Evolutionary conservation across 1,139 yeast genomes (phyloP), one percentile per base, ranked within the genome.

Genomic region (Candida albicans): DNA sequence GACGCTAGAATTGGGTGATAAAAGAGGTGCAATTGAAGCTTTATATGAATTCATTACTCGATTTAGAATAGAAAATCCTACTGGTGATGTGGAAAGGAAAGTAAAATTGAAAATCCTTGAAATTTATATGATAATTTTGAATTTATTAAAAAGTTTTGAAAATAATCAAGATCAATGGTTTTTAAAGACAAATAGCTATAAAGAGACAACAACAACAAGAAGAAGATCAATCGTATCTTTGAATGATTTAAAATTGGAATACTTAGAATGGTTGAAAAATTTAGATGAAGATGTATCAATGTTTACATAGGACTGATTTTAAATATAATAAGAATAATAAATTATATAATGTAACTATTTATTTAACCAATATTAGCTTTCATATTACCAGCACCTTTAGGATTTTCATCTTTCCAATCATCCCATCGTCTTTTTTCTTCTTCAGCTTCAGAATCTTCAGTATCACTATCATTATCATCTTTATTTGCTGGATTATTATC

Each of bases 361-460:
- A 34, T 22, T 52, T 62, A 87, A 15, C 97, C 96, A 42, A 86
- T 70, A 59, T 90, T 91, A 4, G 65, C 70, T 59, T 82, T 82
- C 43, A 91, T 89, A 59, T 93, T 93, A 13, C 98, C 99, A 42
- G 90, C 81, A 4, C 96, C 96, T 61, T 81, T 83, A 1, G 93
- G 88, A 59, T 90, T 82, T 6, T 81, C 82, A 53, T 93, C 99
- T 41, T 82, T 83, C 75, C 95, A 93, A 50, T 87, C 95, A 64
- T 93, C 98, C 97, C 98, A 93, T 41, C 77, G 76, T 50, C 99
- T 74, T 45, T 84, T 81, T 56, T 79, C 81, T 27, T 65, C 52
- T 47, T 75, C 80, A 24, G 70, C 74, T 6, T 69, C 72, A 26
- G 69, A 75, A 38, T 78, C 81, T 36, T 75, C 77, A 24, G 65